Conservation (phyloP, 1,284 basidiomycete species). For the Fomitopsis pinicola region DNA sequence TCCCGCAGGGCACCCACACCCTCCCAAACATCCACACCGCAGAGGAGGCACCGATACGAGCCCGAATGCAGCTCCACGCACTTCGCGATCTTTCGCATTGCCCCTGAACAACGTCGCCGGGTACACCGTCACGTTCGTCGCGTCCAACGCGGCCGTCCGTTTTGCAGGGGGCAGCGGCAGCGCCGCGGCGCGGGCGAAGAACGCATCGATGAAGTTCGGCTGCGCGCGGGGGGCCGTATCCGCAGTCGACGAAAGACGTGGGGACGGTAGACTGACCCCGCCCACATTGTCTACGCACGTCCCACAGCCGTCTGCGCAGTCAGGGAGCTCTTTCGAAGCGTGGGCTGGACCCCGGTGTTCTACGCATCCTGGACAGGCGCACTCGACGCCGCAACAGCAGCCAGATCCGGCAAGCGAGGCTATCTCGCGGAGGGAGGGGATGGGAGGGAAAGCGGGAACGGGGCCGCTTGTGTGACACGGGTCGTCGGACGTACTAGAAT, state of each 20-base stretch:
- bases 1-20: constrained; percentile 38
- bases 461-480: constrained; percentile 1
- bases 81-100: constrained; percentile 23
- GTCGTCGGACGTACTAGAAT: constrained; percentile 11
- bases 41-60: constrained; percentile 58
- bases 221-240: not conserved
- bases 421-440: constrained; percentile 56
- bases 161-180: constrained; percentile 48
- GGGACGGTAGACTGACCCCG: constrained; percentile 39
- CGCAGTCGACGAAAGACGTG: not conserved
- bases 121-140: constrained; percentile 46
- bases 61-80: constrained; percentile 39
- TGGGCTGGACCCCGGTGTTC: constrained; percentile 55
- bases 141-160: constrained; percentile 41
- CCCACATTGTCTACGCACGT: constrained; percentile 56
- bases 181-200: constrained; percentile 58
- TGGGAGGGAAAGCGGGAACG: constrained; percentile 45
- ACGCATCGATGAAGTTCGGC: constrained; percentile 48
- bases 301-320: constrained; percentile 58
- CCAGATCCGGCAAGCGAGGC: constrained; percentile 55
- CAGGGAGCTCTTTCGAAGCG: constrained; percentile 38
- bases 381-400: constrained; percentile 66
- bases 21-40: constrained; percentile 55
- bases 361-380: constrained; percentile 70
- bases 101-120: constrained; percentile 32